Evolutionary conservation across 139 green algal genomes (phyloP), one percentile per base, ranked within the genome.

Genomic region (Picochlorum sp.): DNA sequence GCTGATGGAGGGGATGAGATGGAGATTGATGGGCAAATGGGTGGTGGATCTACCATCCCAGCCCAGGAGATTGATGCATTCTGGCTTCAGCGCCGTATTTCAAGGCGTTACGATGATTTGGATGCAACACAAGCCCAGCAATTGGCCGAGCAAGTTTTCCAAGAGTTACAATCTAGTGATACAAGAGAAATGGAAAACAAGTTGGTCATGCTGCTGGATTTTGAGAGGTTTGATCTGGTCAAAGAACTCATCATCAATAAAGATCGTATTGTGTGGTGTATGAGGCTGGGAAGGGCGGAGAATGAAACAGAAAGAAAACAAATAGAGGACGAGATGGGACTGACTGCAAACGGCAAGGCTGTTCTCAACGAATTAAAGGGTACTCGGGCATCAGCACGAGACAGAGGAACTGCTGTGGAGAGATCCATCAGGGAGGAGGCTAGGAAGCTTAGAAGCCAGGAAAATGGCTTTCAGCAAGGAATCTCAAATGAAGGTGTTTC

Each of bases 181-280:
- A 11, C 24, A 55, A 62, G 81, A 23, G 78, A 90, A 6, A 75
- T 88, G n/a, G 94, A 99, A 82, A 94, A 90, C 49, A 65, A 79
- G 37, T 81, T 98, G 34, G 92, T 99, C 45, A 62, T 81, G 50
- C 61, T 90, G 57, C 82, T 99, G 51, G 89, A 95, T 66, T 96
- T 92, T 73, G 90, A 97, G 57, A 85, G 92, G 64, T 99, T 99
- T 73, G 86, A 92, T 47, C 75, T 98, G 15, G 90, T 97, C 80
- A 98, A 98, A 81, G 73, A 90, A 74, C 83, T 99, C 67, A 64
- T 98, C 54, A 60, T 70, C 10, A 96, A 97, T 76, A 76, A 88
- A 45, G 60, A 86, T 20, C 87, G 82, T 64, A 81, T 99, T 23
- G 94, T 97, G 65, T 99, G 92, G 90, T 97, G 95, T 81, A 97